phyloP scores from a whole-genome alignment of 2,329 filamentous ascomycete genomes.

The Beauveria asiatica region DNA sequence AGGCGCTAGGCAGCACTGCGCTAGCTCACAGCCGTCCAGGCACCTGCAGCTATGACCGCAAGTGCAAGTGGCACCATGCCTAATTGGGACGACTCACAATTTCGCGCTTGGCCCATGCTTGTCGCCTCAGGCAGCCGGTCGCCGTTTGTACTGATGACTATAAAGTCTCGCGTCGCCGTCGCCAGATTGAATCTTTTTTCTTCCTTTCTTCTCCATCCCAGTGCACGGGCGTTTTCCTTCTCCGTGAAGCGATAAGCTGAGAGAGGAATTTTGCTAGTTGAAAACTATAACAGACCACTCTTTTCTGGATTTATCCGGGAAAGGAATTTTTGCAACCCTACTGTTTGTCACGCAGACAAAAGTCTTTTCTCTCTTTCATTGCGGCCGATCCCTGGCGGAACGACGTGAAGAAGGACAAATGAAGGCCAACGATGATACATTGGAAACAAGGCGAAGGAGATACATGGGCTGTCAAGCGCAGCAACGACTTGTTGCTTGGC shows the following conservation, averaged over 20 bases:
- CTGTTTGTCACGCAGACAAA: conserved; percentile 17
- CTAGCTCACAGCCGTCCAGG: neutral
- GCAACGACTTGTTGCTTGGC: too few relatives aligned
- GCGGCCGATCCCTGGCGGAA: conserved; percentile 24
- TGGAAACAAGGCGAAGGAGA: too few relatives aligned
- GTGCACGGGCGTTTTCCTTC: conserved; percentile 60
- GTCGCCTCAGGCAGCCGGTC: conserved; percentile 6
- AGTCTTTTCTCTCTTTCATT: conserved; percentile 32
- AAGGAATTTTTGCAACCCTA: conserved; percentile 62
- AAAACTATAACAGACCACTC: conserved; percentile 72
- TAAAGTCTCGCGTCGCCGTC: conserved; percentile 24
- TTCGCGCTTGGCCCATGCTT: conserved; percentile 3
- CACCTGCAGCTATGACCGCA: neutral
- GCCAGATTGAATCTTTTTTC: conserved; percentile 25
- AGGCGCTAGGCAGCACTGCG: neutral
- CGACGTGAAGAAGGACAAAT: conserved; percentile 31
- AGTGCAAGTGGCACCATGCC: neutral
- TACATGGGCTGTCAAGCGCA: too few relatives aligned
- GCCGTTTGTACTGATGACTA: conserved; percentile 16
- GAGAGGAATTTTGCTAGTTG: conserved; percentile 85
- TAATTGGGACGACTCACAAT: conserved; percentile 1
- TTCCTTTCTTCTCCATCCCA: conserved; percentile 43
- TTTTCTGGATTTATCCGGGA: conserved; percentile 55
- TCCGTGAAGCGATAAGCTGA: conserved; percentile 57
- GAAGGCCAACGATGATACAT: neutral